These are phyloP conservation scores for Claviceps quebecensis DNA, from an alignment of 2,329 filamentous ascomycete species.

Conservation along the genomic window DNA sequence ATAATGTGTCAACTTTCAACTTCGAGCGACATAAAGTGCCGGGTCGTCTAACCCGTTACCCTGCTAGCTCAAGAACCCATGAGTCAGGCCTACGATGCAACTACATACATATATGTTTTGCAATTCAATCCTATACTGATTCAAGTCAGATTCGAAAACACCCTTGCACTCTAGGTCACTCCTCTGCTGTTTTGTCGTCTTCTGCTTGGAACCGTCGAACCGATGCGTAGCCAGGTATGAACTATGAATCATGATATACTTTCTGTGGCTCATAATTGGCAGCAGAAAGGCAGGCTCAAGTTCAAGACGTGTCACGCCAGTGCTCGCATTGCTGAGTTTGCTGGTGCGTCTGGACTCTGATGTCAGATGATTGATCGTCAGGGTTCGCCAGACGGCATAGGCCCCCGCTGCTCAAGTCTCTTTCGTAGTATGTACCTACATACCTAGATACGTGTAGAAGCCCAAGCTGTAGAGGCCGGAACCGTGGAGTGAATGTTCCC, in stretches of 20 bases:
- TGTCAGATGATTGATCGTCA: not conserved
- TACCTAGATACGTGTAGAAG: too few relatives aligned
- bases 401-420: not conserved
- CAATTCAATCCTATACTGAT: too few relatives aligned
- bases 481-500: not conserved
- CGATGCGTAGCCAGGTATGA: too few relatives aligned
- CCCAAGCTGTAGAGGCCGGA: too few relatives aligned
- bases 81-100: not conserved
- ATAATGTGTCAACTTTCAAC: not conserved
- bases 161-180: too few relatives aligned
- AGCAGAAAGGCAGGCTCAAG: too few relatives aligned
- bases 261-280: too few relatives aligned
- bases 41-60: not conserved
- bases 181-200: not conserved
- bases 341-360: not conserved
- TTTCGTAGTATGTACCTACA: too few relatives aligned
- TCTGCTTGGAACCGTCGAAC: not conserved
- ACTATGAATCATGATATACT: too few relatives aligned
- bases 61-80: not conserved
- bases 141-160: too few relatives aligned
- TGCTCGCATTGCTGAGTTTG: not conserved
- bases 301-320: not conserved
- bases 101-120: not conserved
- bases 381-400: not conserved
- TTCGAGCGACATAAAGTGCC: not conserved